These are phyloP conservation scores for Paecilomyces niveus DNA, from an alignment of 2,329 filamentous ascomycete genomes.

Conservation along the genomic window DNA sequence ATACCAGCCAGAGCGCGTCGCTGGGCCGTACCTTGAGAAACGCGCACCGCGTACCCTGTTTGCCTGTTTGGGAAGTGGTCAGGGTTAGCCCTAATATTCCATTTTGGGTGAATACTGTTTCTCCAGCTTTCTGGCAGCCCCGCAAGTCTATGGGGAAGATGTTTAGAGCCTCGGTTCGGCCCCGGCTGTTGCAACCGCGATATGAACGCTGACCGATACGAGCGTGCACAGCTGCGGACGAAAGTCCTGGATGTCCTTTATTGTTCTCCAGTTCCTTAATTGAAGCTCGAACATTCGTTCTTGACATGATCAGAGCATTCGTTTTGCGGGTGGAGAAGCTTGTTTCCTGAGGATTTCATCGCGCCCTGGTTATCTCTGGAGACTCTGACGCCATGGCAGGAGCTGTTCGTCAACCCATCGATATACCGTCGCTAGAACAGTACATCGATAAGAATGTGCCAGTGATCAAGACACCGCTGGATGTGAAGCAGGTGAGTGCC, in stretches of 20 bases:
- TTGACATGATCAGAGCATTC: neutral
- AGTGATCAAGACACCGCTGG: conserved; percentile 71
- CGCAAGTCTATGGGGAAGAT: neutral
- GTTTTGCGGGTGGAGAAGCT: conserved; percentile 6
- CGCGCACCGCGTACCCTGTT: conserved; percentile 13
- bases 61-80: conserved; percentile 4
- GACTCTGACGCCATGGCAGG: conserved; percentile 63
- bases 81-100: neutral
- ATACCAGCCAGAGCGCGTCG: conserved; percentile 8
- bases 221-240: neutral
- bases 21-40: conserved; percentile 12
- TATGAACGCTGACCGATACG: neutral
- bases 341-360: neutral
- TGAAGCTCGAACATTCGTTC: neutral
- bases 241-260: neutral
- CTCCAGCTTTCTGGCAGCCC: neutral
- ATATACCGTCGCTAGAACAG: conserved; percentile 67
- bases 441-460: conserved; percentile 77
- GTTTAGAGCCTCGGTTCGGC: neutral
- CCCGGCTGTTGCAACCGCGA: neutral
- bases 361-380: neutral
- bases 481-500: conserved; percentile 72
- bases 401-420: conserved; percentile 81
- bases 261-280: neutral
- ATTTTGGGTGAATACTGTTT: neutral